Evolutionary conservation across 2,329 filamentous ascomycete genomes (phyloP), one percentile per base, ranked within the genome.

Genomic region (Coniochaeta prunicola): DNA sequence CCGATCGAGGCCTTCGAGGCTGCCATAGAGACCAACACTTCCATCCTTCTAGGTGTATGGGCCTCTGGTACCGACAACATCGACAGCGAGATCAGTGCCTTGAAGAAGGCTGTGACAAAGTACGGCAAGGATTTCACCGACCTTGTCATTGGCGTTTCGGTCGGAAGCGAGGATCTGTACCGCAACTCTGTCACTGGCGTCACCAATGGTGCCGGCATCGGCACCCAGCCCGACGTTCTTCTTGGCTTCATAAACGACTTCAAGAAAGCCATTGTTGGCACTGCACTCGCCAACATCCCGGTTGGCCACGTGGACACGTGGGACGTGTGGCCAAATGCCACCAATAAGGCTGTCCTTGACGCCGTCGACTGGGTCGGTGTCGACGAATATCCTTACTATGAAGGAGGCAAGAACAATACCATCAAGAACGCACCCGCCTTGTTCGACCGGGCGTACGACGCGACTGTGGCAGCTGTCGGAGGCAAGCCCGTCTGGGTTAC

Each of bases 1-100:
- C 92, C 91, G 57, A 78, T 96, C 69, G 78, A 91, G 77, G 92
- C 92, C 45, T 84, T 93, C 75, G 89, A 91, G 75, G 86, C 86
- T 36, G 86, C 86, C 66, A 76, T 87, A 53, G 74, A 78, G 60
- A 85, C 83, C 61, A 76, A 84, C 48, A 85, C 82, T 19, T 74
- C 80, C 63, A 74, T 89, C 50, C 81, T 89, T 36, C 83, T 87
- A 57, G 86, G 86, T 62, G 75, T 88, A 67, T 89, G 86, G 86
- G 72, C 80, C 55, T 81, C 80, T 19, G 81, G 81, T 64, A 76
- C 75, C 50, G 71, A 72, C 58, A 82, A 78, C 70, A 88, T 81
- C 69, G 73, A 78, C 63, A 77, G 78, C 57, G 86, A 89, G 77
- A 80, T 88, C 67, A 76, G 66, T 63, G 86, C 85, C 19, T 75